These are phyloP conservation scores for Cryphonectria carpinicola DNA, from an alignment of 2,329 filamentous ascomycete species.

Conservation along the genomic window DNA sequence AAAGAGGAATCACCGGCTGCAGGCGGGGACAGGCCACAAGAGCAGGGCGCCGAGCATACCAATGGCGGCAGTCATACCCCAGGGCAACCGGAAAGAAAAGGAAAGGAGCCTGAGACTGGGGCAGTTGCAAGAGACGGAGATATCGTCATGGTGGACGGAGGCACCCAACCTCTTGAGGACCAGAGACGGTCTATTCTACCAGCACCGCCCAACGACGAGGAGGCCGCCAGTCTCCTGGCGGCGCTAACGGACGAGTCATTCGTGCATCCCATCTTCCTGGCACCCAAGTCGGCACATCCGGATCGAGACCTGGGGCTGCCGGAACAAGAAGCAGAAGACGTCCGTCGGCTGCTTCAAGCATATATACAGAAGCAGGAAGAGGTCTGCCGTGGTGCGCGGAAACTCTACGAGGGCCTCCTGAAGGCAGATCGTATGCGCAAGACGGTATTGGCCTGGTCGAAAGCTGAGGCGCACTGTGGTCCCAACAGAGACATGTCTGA, in stretches of 20 bases:
- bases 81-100: conserved; percentile 14
- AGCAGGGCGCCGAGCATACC: conserved; percentile 13
- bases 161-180: neutral
- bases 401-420: conserved; percentile 71
- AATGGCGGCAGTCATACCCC: conserved; percentile 1
- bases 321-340: conserved; percentile 75
- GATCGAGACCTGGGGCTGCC: conserved; percentile 76
- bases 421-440: conserved; percentile 73
- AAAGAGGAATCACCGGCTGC: neutral
- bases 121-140: conserved; percentile 19
- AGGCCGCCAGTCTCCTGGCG: conserved; percentile 23
- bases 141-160: conserved; percentile 20
- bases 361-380: conserved; percentile 89
- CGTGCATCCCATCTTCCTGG: conserved; percentile 75
- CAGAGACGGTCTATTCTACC: conserved; percentile 7
- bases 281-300: conserved; percentile 63
- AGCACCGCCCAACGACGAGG: conserved; percentile 16
- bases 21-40: neutral
- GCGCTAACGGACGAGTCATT: conserved; percentile 48
- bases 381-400: conserved; percentile 71
- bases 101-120: conserved; percentile 20
- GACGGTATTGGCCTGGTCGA: conserved; percentile 74
- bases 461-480: conserved; percentile 74
- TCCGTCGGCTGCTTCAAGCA: conserved; percentile 71
- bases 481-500: conserved; percentile 77